Base-by-base conservation (phyloP, 805 yeast genomes). In the Zygoascus flipseniorum region DNA sequence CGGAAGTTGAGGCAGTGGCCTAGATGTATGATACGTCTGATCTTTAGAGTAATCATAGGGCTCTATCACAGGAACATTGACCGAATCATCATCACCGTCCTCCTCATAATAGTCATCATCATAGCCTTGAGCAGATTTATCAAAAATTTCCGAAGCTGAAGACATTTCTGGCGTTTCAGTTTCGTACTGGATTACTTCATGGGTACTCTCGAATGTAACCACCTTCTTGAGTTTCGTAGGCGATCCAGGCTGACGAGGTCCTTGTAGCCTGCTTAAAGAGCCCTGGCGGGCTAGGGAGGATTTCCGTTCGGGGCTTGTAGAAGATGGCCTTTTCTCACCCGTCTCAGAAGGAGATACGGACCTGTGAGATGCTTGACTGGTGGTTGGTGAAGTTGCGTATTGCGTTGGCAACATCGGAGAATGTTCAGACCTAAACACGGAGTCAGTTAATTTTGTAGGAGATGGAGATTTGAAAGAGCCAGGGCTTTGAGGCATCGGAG, bases 121-220 rank as follows among this genome's bases (percentile, higher is more conserved):
- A 23, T 23, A 23, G 28, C 28, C 28, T 11, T 51, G 53, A 6
- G 48, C 54, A 11, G 53, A 51, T 11, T 31, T 43, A 31, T 51
- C 57, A 8, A 42, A 32, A 26, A 32, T 45, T 18, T 51, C 55
- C 11, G 16, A 31, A 31, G 23, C 23, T 20, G 53, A 47, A 20
- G 57, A 50, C 44, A 59, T 1, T 13, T 61, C 63, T 6, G 64
- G 64, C 16, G 61, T 61, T 20, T 48, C 43, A 10, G 62, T 41
- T 43, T 58, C 64, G 50, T 56, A 61, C 43, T 60, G 62, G 41
- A 61, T 61, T 35, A 61, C 60, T 47, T 60, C 58, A 16, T 56
- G 60, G 9, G 60, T 43, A 32, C 47, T 47, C 49, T 58, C 58
- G 46, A 61, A 61, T 8, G 64, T 61, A 43, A 61, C 63, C 19